phyloP scores from a whole-genome alignment of 176 grass and related monocot genomes.

The Ananas comosus region DNA sequence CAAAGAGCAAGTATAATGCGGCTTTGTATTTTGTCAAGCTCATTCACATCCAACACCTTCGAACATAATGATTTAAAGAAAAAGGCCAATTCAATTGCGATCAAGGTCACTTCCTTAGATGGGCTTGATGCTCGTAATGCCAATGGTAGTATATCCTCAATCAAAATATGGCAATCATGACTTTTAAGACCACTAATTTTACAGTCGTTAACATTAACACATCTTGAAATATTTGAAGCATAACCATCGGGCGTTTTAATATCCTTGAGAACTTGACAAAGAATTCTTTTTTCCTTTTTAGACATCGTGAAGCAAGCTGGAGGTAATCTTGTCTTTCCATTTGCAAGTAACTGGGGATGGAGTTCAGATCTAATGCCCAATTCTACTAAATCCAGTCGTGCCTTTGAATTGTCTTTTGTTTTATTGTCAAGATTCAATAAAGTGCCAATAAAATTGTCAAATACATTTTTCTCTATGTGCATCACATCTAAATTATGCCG shows the following conservation, averaged over 20 bases:
- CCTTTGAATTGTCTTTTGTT: conserved; percentile 2
- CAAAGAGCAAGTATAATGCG: too few species aligned
- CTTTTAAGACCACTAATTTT: conserved; percentile 15
- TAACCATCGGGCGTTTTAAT: conserved; percentile 12
- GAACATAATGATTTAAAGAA: too few species aligned
- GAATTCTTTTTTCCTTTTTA: conserved; percentile 1
- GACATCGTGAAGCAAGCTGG: not conserved
- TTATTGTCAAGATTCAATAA: not conserved
- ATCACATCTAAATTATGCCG: too few species aligned
- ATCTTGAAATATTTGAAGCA: not conserved
- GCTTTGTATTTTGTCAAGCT: too few species aligned
- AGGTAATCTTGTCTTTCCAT: not conserved
- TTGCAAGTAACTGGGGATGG: not conserved
- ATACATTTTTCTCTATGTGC: too few species aligned
- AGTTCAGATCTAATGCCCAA: not conserved
- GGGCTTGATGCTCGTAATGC: not conserved
- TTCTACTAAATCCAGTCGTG: conserved; percentile 14
- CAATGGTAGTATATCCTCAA: conserved; percentile 7
- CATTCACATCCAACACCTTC: too few species aligned
- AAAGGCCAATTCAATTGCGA: too few species aligned
- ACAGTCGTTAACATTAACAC: not conserved
- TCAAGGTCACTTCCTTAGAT: too few species aligned
- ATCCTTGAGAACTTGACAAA: conserved; percentile 1
- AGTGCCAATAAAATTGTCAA: too few species aligned
- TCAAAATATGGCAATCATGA: conserved; percentile 23